phyloP scores from a whole-genome alignment of 129 eudicot species.

The Flaveria brownii region DNA sequence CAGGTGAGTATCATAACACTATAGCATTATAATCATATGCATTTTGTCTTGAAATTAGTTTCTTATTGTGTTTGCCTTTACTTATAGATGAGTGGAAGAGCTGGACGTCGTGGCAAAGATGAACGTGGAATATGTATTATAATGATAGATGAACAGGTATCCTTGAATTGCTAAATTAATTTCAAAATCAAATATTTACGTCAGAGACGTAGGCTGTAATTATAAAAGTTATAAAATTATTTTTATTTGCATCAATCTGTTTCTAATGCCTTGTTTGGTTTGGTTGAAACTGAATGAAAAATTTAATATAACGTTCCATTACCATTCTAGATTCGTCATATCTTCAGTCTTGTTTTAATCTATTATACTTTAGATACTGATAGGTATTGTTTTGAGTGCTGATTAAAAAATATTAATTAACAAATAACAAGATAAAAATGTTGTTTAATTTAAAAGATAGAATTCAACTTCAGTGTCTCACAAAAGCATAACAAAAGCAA shows the following conservation, averaged over 20 bases:
- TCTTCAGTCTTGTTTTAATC: not conserved
- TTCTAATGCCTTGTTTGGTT: not conserved
- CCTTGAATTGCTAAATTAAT: not conserved
- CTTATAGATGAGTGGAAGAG: slow-evolving; percentile 97
- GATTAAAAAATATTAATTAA: not conserved
- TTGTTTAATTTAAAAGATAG: not conserved
- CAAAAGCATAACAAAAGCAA: not conserved
- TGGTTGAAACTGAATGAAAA: not conserved
- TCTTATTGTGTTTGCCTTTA: slow-evolving; percentile 24
- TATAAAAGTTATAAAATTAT: not conserved
- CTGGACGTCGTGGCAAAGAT: slow-evolving; percentile 99
- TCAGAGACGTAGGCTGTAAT: not conserved
- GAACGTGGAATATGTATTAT: slow-evolving; percentile 96
- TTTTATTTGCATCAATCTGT: not conserved
- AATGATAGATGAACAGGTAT: slow-evolving; percentile 96
- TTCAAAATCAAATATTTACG: not conserved
- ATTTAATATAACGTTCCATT: not conserved
- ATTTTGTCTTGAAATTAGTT: slow-evolving; percentile 17
- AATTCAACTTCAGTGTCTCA: not conserved
- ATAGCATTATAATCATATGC: not conserved
- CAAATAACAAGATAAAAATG: not conserved
- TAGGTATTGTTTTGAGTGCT: not conserved
- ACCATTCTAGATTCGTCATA: not conserved
- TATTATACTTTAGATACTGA: not conserved
- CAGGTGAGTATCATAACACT: slow-evolving; percentile 64